Conservation (phyloP, 2,329 filamentous ascomycete species). For the Alternaria postmessia region DNA sequence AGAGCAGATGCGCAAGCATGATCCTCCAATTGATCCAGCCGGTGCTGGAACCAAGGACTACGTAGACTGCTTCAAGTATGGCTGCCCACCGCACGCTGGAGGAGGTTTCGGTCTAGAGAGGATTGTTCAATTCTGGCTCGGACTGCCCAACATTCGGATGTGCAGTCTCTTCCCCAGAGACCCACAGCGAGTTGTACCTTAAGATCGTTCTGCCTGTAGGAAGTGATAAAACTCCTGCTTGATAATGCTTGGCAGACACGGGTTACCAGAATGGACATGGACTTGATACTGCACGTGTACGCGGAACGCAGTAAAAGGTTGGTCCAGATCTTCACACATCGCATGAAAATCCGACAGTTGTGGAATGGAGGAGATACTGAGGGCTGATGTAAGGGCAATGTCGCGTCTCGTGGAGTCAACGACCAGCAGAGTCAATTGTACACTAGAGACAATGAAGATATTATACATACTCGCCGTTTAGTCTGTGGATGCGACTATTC, state of each 20-base stretch:
- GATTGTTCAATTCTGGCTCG: constrained; percentile 72
- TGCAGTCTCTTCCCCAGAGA: constrained; percentile 71
- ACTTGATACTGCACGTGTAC: neutral
- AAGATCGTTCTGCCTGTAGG: constrained; percentile 16
- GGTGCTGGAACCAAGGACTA: constrained; percentile 69
- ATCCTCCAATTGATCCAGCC: constrained; percentile 64
- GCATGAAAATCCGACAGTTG: neutral
- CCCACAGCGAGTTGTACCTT: constrained; percentile 63
- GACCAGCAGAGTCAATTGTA: neutral
- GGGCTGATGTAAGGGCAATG: neutral
- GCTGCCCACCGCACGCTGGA: constrained; percentile 70
- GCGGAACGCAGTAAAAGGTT: neutral
- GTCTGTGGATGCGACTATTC: neutral
- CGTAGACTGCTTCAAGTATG: constrained; percentile 69
- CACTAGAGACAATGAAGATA: neutral
- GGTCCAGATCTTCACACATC: neutral
- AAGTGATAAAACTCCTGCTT: neutral
- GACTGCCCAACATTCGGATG: constrained; percentile 69
- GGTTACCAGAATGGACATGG: neutral
- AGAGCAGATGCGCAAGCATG: constrained; percentile 66
- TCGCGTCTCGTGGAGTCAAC: neutral
- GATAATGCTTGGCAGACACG: neutral
- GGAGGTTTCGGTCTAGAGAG: constrained; percentile 72
- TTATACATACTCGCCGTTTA: neutral
- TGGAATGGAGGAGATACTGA: neutral